These are phyloP conservation scores for Zostera marina DNA, from an alignment of 116 monocot genomes.

Conservation along the genomic window DNA sequence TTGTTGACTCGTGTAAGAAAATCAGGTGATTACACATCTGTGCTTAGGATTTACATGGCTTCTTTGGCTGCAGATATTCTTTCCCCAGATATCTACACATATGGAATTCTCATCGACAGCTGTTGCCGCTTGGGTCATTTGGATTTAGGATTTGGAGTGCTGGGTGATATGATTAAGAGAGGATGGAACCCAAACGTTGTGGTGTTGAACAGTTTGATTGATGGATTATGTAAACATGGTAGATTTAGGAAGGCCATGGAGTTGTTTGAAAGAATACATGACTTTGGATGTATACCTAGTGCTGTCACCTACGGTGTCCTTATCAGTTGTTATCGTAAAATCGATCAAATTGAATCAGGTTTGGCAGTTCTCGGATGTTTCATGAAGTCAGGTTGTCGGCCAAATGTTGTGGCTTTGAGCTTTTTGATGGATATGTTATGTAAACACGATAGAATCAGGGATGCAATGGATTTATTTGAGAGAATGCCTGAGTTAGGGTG, in stretches of 20 bases:
- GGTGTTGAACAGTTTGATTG: neutral
- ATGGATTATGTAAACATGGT: constrained; percentile 1
- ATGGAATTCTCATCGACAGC: constrained; percentile 2
- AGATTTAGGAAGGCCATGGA: neutral
- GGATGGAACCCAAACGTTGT: neutral
- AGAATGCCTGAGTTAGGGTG: neutral
- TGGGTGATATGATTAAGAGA: constrained; percentile 7
- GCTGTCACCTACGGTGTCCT: neutral
- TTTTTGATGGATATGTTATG: neutral
- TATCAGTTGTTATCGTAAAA: neutral
- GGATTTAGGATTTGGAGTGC: neutral
- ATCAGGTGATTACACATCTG: no score
- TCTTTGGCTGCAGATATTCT: no score
- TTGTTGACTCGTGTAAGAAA: no score
- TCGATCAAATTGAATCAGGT: no score
- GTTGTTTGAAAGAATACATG: no score
- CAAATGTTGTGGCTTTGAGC: neutral
- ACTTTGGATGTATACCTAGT: no score
- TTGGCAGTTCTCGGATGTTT: no score
- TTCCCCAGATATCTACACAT: neutral
- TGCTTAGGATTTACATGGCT: neutral
- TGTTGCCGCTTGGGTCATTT: neutral
- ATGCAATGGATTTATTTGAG: neutral
- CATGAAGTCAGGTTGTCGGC: neutral
- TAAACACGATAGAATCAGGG: neutral